Conservation (phyloP, 345 rosid species). For the Dimocarpus longan region DNA sequence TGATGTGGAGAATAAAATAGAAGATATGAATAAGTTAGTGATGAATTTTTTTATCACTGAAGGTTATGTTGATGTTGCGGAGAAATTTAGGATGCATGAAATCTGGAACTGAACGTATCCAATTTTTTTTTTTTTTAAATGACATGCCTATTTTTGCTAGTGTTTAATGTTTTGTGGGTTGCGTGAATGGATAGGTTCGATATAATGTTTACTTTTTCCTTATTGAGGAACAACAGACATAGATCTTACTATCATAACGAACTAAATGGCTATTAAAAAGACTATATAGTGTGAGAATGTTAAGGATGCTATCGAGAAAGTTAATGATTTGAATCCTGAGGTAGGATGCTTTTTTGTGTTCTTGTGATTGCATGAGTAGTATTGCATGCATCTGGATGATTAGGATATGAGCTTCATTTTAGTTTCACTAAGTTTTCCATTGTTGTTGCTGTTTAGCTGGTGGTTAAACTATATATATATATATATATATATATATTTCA, state of each 20-base stretch:
- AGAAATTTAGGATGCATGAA: slow-evolving; percentile 83
- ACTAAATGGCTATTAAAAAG: slow-evolving; percentile 95
- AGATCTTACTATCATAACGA: slow-evolving; percentile 83
- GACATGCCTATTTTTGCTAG: neutral
- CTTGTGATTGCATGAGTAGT: no score
- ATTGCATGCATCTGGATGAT: no score
- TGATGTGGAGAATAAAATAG: slow-evolving; percentile 82
- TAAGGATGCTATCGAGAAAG: slow-evolving; percentile 96
- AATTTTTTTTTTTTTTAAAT: neutral
- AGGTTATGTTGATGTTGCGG: slow-evolving; percentile 94
- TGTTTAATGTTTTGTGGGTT: neutral
- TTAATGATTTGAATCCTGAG: no score
- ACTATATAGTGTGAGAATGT: slow-evolving; percentile 94
- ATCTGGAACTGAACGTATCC: slow-evolving; percentile 97
- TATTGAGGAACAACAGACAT: slow-evolving; percentile 79
- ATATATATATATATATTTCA: no score
- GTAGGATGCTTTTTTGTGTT: no score
- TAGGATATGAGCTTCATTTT: no score
- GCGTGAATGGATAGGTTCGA: slow-evolving; percentile 7
- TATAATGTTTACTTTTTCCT: slow-evolving; percentile 35
- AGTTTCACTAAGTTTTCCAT: no score
- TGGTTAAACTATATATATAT: no score
- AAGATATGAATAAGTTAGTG: slow-evolving; percentile 92
- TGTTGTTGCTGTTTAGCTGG: no score
- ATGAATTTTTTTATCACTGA: slow-evolving; percentile 99